Evolutionary conservation across 2,329 filamentous ascomycete genomes (phyloP).

Genomic region (Chaetothyriales sp.): DNA sequence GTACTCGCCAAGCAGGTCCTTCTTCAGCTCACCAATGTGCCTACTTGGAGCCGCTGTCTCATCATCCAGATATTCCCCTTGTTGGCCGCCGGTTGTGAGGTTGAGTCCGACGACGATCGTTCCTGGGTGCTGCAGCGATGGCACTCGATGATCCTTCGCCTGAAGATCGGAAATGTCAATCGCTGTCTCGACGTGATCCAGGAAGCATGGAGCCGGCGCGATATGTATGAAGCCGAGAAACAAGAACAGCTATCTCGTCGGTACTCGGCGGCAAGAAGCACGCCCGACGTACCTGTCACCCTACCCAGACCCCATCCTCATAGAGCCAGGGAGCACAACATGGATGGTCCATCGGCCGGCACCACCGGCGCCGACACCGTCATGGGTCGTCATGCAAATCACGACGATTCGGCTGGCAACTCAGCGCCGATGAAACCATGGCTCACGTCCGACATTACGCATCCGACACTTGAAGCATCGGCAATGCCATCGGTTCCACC

Average conservation of each 20-base stretch:
- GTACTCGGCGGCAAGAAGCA: conserved; percentile 45
- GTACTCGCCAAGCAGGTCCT: conserved; percentile 50
- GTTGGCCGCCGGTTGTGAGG: conserved; percentile 53
- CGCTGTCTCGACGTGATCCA: conserved; percentile 50
- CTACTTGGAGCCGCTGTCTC: conserved; percentile 46
- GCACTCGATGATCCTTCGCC: conserved; percentile 45
- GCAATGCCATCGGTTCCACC: neutral
- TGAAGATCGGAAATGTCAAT: conserved; percentile 56
- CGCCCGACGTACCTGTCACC: conserved; percentile 2
- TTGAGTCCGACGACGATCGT: conserved; percentile 42
- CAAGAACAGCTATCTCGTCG: conserved; percentile 20
- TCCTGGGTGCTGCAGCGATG: conserved; percentile 52
- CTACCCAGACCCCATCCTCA: neutral
- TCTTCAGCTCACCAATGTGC: conserved; percentile 49
- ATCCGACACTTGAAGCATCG: neutral
- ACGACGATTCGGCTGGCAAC: neutral
- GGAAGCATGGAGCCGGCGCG: conserved; percentile 53
- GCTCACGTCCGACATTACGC: neutral
- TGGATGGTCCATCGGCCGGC: neutral
- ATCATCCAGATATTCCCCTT: conserved; percentile 60
- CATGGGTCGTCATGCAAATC: neutral
- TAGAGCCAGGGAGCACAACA: neutral
- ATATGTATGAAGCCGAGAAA: conserved; percentile 36
- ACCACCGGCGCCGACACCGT: neutral
- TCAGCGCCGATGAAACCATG: neutral